phyloP scores from a whole-genome alignment of 441 rosid species.

The Kokia cookei region DNA sequence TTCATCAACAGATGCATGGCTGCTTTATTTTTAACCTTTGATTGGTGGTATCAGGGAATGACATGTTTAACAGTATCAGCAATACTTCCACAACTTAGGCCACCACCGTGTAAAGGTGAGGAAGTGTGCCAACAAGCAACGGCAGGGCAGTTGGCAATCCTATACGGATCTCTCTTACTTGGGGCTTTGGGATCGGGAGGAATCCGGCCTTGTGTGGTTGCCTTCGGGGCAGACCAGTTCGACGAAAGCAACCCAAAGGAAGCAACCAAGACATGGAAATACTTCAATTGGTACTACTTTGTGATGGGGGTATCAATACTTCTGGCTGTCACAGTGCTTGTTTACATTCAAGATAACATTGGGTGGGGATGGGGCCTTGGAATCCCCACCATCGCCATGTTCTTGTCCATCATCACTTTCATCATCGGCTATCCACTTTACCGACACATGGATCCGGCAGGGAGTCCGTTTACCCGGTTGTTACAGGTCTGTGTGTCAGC shows the following conservation, averaged over 20 bases:
- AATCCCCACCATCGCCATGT: conserved; percentile 76
- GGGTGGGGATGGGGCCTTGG: conserved; percentile 96
- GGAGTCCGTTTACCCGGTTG: conserved; percentile 86
- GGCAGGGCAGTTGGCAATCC: conserved; percentile 50
- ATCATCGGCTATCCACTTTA: conserved; percentile 60
- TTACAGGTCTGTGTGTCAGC: conserved; percentile 68
- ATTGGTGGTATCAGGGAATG: conserved; percentile 53
- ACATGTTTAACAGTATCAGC: conserved; percentile 48
- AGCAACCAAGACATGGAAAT: conserved; percentile 63
- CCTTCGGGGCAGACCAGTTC: conserved; percentile 95
- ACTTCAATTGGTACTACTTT: conserved; percentile 94
- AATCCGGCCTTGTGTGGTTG: conserved; percentile 90
- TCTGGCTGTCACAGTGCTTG: conserved; percentile 71
- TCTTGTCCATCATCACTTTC: conserved; percentile 51
- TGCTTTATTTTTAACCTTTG: no score
- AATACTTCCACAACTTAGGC: conserved; percentile 41
- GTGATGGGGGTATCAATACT: conserved; percentile 75
- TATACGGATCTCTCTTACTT: conserved; percentile 59
- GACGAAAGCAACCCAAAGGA: conserved; percentile 77
- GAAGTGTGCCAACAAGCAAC: conserved; percentile 58
- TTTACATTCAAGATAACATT: conserved; percentile 75
- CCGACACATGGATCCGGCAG: conserved; percentile 68
- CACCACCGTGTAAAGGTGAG: conserved; percentile 60
- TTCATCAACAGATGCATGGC: no score
- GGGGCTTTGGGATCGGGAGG: conserved; percentile 88